Conservation (phyloP, 2,329 filamentous ascomycete species). For the Penicillium sp. region DNA sequence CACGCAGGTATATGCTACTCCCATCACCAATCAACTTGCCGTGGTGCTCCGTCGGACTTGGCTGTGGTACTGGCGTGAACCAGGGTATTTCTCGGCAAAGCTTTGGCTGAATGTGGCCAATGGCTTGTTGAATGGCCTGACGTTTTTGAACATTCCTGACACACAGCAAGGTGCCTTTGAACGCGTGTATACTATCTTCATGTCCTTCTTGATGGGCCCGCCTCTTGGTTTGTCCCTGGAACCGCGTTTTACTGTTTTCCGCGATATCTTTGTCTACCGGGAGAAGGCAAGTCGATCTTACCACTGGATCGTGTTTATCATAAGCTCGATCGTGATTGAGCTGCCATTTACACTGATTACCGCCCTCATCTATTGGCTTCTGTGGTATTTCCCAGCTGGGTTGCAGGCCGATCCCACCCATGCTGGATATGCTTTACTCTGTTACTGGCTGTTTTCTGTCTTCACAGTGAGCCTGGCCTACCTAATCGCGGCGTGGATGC, state of each 20-base stretch:
- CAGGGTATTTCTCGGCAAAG: not conserved
- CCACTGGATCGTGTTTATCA: conserved; percentile 1
- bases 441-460: no score
- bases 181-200: not conserved
- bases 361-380: not conserved
- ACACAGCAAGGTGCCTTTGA: not conserved
- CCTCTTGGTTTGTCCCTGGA: not conserved
- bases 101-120: not conserved
- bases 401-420: no score
- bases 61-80: not conserved
- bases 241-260: not conserved
- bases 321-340: not conserved
- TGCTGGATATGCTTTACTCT: no score
- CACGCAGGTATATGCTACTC: no score
- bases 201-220: not conserved
- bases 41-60: not conserved
- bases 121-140: not conserved
- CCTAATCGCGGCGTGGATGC: no score
- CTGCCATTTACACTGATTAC: not conserved
- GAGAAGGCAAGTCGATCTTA: not conserved
- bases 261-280: not conserved
- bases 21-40: no score
- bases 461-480: no score
- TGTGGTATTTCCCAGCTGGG: not conserved
- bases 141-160: not conserved